Evolutionary conservation across 257 asterid genomes (phyloP).

Genomic region (Craterostigma plantagineum): DNA sequence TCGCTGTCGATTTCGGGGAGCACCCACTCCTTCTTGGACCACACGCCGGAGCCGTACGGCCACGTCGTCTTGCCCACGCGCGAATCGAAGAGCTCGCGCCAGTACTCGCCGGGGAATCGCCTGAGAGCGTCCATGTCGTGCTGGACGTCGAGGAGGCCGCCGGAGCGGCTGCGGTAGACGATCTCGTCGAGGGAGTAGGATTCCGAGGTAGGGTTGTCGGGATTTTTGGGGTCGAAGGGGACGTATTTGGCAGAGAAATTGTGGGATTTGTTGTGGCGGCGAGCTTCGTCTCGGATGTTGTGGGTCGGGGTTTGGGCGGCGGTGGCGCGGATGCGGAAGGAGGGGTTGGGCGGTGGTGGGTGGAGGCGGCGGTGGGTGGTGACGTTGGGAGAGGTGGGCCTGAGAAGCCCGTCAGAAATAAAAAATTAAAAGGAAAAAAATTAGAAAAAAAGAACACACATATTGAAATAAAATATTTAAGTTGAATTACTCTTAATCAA

Average conservation of each 20-base stretch:
- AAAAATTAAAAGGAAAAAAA: too few species aligned
- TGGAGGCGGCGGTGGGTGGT: too few species aligned
- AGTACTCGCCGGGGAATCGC: slow-evolving; percentile 55
- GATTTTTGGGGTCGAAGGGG: slow-evolving; percentile 43
- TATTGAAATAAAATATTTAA: too few species aligned
- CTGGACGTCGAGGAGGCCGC: slow-evolving; percentile 69
- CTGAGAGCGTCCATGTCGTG: slow-evolving; percentile 62
- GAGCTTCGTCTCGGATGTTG: slow-evolving; percentile 84
- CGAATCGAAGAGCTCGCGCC: slow-evolving; percentile 56
- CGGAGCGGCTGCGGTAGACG: slow-evolving; percentile 78
- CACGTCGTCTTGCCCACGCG: slow-evolving; percentile 81
- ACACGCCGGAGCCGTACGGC: slow-evolving; percentile 85
- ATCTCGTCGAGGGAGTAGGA: slow-evolving; percentile 68
- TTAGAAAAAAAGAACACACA: too few species aligned
- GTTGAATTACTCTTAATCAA: too few species aligned
- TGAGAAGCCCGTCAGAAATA: too few species aligned
- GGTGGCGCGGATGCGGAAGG: too few species aligned
- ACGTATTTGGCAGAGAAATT: slow-evolving; percentile 62
- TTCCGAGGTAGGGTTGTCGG: slow-evolving; percentile 28
- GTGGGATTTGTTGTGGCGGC: slow-evolving; percentile 39
- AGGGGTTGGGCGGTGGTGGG: too few species aligned
- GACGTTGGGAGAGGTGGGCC: too few species aligned
- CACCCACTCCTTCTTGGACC: slow-evolving; percentile 87
- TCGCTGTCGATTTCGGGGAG: slow-evolving; percentile 60
- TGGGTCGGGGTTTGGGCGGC: slow-evolving; percentile 52